Percentiles rank a stretch among this genome's conserved stretches.
Evolutionary conservation across 805 yeast species (phyloP).

Genomic region (Saturnispora sanitii): DNA sequence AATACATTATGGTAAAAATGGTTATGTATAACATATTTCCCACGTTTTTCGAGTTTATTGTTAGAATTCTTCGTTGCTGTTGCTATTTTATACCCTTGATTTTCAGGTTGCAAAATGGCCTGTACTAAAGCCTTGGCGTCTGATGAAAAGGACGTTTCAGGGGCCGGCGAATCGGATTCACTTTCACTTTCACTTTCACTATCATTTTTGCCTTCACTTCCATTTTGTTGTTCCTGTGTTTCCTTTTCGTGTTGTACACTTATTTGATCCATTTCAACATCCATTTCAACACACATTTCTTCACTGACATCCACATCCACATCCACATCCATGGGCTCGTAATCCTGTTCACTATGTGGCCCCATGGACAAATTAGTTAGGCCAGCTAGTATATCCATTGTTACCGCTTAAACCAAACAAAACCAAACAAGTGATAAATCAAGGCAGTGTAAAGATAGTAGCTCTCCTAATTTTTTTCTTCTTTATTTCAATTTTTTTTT

Average conservation of each 20-base stretch:
- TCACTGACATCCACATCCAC: background rate
- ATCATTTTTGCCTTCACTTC: background rate
- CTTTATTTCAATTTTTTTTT: background rate
- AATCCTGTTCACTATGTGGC: background rate
- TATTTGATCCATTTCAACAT: background rate
- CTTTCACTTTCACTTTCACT: background rate
- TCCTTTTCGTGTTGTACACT: too few species aligned
- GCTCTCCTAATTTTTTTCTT: background rate
- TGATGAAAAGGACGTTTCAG: background rate
- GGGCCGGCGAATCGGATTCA: background rate
- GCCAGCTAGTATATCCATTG: slow-evolving; percentile 2
- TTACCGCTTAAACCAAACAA: background rate
- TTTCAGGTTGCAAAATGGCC: slow-evolving; percentile 10
- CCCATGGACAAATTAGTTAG: background rate
- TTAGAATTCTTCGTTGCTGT: background rate
- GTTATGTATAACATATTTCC: slow-evolving; percentile 10
- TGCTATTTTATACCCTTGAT: slow-evolving; percentile 10
- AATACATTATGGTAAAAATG: slow-evolving; percentile 11
- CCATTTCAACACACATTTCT: background rate
- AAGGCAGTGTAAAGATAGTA: slow-evolving; percentile 6
- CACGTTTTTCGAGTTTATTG: background rate
- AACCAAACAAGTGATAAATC: background rate
- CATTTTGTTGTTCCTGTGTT: too few species aligned
- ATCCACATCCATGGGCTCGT: background rate
- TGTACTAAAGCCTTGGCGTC: slow-evolving; percentile 8